Percentiles rank a stretch among this genome's conserved stretches.
phyloP scores from a whole-genome alignment of 768 basidiomycete species.

The Boletus subcaerulescens region DNA sequence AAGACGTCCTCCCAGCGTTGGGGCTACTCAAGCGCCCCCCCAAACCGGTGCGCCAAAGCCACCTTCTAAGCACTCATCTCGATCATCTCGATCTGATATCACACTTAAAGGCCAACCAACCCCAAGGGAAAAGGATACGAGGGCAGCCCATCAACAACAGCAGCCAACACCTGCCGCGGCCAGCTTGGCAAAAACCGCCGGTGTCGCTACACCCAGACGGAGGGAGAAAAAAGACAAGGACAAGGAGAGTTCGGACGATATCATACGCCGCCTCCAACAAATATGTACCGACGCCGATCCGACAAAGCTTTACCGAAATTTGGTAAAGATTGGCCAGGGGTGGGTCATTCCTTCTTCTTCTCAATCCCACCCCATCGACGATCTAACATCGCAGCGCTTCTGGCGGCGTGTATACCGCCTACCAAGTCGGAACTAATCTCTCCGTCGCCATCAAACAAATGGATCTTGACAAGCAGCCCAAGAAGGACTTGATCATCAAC shows the following conservation, averaged over 20 bases:
- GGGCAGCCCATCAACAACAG: constrained; percentile 34
- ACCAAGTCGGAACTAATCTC: constrained; percentile 92
- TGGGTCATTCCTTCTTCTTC: constrained; percentile 37
- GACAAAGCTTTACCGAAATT: constrained; percentile 84
- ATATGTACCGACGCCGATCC: constrained; percentile 99
- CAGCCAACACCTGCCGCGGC: constrained; percentile 62
- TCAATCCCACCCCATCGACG: not conserved
- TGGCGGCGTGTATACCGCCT: constrained; percentile 97
- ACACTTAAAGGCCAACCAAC: constrained; percentile 42
- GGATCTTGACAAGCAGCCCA: constrained; percentile 99
- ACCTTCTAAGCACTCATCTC: constrained; percentile 51
- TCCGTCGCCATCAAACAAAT: constrained; percentile 99
- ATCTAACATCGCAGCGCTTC: constrained; percentile 62
- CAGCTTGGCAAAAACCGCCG: constrained; percentile 62
- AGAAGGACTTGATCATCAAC: constrained; percentile 99
- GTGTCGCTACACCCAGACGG: constrained; percentile 79
- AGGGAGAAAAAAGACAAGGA: constrained; percentile 84
- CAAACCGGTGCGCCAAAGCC: constrained; percentile 33
- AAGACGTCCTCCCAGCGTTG: constrained; percentile 49
- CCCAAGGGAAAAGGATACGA: constrained; percentile 38
- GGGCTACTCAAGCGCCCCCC: constrained; percentile 26
- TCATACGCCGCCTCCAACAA: constrained; percentile 84
- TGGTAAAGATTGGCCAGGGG: constrained; percentile 99
- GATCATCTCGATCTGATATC: constrained; percentile 57
- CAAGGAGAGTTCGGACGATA: constrained; percentile 80